Percentiles rank a stretch among this genome's conserved stretches.
phyloP scores from a whole-genome alignment of 345 rosid species.

The Citrus sp. region DNA sequence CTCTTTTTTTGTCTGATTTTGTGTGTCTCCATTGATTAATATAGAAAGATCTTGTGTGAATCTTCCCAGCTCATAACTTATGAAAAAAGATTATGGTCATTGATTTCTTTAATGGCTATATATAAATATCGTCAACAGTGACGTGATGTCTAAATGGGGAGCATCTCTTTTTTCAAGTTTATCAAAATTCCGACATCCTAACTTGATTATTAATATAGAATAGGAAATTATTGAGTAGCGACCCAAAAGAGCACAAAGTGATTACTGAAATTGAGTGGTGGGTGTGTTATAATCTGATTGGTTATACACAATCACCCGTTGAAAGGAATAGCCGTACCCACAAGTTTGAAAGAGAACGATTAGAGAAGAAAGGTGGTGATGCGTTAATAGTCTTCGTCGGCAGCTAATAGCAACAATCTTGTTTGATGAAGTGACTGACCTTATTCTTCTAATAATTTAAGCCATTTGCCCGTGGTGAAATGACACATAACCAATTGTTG shows the following conservation, averaged over 20 bases:
- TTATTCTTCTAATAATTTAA: no score
- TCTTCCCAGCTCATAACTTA: neutral
- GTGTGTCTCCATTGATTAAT: neutral
- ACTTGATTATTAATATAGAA: neutral
- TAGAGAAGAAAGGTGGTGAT: neutral
- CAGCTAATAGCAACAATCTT: neutral
- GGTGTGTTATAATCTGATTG: neutral
- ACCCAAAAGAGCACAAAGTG: neutral
- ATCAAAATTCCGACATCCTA: neutral
- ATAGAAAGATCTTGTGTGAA: neutral
- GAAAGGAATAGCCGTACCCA: neutral
- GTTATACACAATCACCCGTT: neutral
- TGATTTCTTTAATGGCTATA: no score
- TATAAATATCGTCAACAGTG: neutral
- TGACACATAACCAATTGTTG: neutral
- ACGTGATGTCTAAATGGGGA: neutral
- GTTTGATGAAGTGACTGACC: neutral
- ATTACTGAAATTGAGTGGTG: neutral
- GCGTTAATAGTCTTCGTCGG: conserved; percentile 5
- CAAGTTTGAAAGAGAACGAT: neutral
- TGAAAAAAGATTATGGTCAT: neutral
- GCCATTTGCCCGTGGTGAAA: neutral
- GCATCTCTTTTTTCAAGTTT: neutral
- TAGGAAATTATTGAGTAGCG: neutral
- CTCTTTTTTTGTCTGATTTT: neutral